Evolutionary conservation across 2,329 filamentous ascomycete species (phyloP).

Genomic region (Ceratocystis colombiana): DNA sequence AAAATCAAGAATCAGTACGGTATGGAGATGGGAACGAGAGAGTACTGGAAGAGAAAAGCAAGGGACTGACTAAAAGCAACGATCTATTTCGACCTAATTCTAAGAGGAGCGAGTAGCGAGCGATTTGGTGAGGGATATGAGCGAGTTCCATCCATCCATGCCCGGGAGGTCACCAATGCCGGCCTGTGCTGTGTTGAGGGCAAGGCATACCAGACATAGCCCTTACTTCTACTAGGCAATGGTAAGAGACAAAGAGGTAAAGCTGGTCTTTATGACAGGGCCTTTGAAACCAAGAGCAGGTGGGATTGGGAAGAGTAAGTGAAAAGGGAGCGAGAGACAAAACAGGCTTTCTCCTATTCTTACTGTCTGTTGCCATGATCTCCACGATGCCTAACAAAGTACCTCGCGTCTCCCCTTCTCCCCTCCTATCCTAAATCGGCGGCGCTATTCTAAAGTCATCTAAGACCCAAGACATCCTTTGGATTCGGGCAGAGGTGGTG

Average conservation of each 20-base stretch:
- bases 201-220: neutral
- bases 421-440: neutral
- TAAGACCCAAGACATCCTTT: neutral
- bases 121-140: neutral
- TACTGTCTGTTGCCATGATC: neutral
- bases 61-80: neutral
- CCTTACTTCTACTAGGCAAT: neutral
- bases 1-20: neutral
- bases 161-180: neutral
- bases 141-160: neutral
- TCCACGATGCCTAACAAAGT: neutral
- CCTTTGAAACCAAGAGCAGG: neutral
- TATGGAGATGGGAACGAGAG: slow-evolving; percentile 8
- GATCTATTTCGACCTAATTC: neutral
- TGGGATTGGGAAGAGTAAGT: neutral
- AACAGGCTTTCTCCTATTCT: neutral
- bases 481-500: neutral
- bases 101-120: neutral
- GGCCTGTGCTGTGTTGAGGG: neutral
- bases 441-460: neutral
- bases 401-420: neutral
- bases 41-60: neutral
- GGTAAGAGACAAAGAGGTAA: neutral
- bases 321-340: neutral
- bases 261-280: neutral